Evolutionary conservation across 2,329 filamentous ascomycete species (phyloP).

Genomic region (Fusarium circinatum): DNA sequence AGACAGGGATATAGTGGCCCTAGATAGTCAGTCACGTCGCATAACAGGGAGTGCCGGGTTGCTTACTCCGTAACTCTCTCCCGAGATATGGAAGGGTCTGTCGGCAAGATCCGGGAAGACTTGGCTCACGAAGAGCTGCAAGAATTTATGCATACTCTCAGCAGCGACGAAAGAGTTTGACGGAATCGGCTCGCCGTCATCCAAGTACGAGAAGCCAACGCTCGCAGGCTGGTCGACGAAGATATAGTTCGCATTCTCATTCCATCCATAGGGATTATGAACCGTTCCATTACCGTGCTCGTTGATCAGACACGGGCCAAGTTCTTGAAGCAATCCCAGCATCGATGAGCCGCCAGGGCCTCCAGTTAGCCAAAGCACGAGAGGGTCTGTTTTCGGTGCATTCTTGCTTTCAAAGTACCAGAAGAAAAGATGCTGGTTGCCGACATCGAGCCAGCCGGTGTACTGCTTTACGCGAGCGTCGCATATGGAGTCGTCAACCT

Average conservation of each 20-base stretch:
- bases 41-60: accelerated
- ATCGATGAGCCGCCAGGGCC: conserved; percentile 30
- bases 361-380: conserved; percentile 37
- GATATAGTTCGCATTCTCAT: conserved; percentile 35
- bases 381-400: conserved; percentile 20
- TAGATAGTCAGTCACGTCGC: neutral
- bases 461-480: conserved; percentile 36
- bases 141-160: conserved; percentile 28
- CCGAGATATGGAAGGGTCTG: conserved; percentile 31
- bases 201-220: conserved; percentile 38
- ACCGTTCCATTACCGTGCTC: conserved; percentile 18
- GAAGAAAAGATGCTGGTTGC: conserved; percentile 35
- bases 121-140: conserved; percentile 28
- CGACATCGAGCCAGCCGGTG: conserved; percentile 31
- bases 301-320: conserved; percentile 32
- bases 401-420: conserved; percentile 39
- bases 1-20: conserved; percentile 34
- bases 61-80: conserved; percentile 35
- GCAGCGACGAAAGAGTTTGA: conserved; percentile 33
- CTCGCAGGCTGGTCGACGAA: conserved; percentile 38
- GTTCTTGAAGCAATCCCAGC: conserved; percentile 34
- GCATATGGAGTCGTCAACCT: conserved; percentile 22
- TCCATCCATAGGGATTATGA: conserved; percentile 34
- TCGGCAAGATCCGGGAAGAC: conserved; percentile 11
- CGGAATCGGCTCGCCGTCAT: conserved; percentile 20